Percentiles rank a stretch among this genome's conserved stretches.
These are phyloP conservation scores for Chenopodium album DNA, from an alignment of 148 eudicot genomes.

Conservation along the genomic window DNA sequence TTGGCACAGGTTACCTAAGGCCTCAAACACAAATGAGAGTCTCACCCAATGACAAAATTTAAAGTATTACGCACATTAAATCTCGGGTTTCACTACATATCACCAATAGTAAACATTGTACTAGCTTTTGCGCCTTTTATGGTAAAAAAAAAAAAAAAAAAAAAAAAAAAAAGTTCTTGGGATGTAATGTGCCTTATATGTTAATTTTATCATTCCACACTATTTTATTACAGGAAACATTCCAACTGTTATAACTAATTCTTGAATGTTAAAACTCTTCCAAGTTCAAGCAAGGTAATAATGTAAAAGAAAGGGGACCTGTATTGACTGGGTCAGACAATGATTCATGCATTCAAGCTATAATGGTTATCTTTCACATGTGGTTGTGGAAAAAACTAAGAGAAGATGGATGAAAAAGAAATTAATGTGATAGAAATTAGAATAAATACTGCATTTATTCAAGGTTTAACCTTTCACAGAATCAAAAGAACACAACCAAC, in stretches of 20 bases:
- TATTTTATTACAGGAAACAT: not conserved
- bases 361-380: slow-evolving; percentile 9
- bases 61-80: not conserved
- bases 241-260: not conserved
- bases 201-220: no score
- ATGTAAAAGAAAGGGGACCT: slow-evolving; percentile 5
- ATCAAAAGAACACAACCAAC: slow-evolving; percentile 9
- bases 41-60: no score
- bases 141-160: no score
- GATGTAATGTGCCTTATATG: no score
- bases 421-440: not conserved
- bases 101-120: not conserved
- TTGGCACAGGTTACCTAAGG: not conserved
- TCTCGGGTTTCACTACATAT: not conserved
- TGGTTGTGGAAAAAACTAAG: slow-evolving; percentile 2
- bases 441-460: not conserved
- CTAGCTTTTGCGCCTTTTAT: not conserved
- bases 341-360: not conserved
- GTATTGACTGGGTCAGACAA: not conserved
- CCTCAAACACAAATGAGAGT: not conserved
- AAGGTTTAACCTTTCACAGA: slow-evolving; percentile 16
- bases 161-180: no score
- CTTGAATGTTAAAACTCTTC: not conserved
- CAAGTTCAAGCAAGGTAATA: slow-evolving; percentile 14
- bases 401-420: not conserved